These are phyloP conservation scores for Rubia tinctorum DNA, from an alignment of 305 asterid species.

Conservation along the genomic window DNA sequence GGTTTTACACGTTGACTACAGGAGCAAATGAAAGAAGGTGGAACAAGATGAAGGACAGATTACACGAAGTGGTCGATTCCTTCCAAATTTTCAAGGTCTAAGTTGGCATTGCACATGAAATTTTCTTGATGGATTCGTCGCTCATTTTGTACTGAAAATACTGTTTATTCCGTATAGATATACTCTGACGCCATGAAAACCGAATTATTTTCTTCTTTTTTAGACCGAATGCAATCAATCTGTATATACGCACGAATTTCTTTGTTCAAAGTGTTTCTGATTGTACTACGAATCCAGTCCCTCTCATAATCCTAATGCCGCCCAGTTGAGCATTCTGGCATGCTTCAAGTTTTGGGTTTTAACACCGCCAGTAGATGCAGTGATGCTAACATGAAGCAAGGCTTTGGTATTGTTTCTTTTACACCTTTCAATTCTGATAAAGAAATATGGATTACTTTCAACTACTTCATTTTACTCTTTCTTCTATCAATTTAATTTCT, in stretches of 20 bases:
- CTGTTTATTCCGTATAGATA: slow-evolving; percentile 47
- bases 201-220: background rate
- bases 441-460: too few species aligned
- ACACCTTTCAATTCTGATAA: too few species aligned
- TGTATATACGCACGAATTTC: background rate
- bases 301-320: too few species aligned
- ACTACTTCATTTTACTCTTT: too few species aligned
- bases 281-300: background rate
- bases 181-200: background rate
- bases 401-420: too few species aligned
- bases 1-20: slow-evolving; percentile 87
- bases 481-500: too few species aligned
- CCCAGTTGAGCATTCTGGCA: too few species aligned
- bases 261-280: background rate
- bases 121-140: slow-evolving; percentile 10
- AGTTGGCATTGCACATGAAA: slow-evolving; percentile 6
- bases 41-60: slow-evolving; percentile 89
- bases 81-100: slow-evolving; percentile 72
- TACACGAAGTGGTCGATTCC: slow-evolving; percentile 75
- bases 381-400: too few species aligned
- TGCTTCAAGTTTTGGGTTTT: too few species aligned
- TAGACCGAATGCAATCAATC: background rate
- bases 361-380: too few species aligned
- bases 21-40: slow-evolving; percentile 95
- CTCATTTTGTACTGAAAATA: background rate